Evolutionary conservation across 2,329 filamentous ascomycete genomes (phyloP), one percentile per base, ranked within the genome.

Genomic region (Capronia coronata): DNA sequence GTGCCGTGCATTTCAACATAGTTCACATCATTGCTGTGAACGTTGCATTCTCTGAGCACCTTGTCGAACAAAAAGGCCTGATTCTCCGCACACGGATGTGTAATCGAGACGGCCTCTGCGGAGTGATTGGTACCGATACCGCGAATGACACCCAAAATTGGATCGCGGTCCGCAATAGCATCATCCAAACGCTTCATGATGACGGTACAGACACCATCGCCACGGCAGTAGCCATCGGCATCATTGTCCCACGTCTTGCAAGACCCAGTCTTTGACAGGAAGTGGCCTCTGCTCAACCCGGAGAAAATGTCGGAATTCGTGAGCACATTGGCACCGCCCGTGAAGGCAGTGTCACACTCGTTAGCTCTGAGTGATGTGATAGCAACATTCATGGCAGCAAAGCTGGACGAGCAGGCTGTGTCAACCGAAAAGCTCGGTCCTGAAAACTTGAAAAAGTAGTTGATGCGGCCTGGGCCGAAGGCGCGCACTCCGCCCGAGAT

Each of bases 211-310:
- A 84, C 84, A 14, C 79, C 82, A 59, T 93, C 87, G 46, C 81
- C 86, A 63, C 87, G 82, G 68, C 86, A 91, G 68, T 93, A 91
- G 1, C 87, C 87, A 67, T 90, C 85, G 2, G 87, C 87, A 30
- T 76, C 79, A 56, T 87, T 83, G 65, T 91, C 86, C 63, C 87
- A 93, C 0, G 86, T 87, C 62, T 87, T 86, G 67, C 86, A 90
- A 55, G 80, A 78, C 6, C 86, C 84, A 45, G 79, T 86, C 69
- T 84, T 84, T 23, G 84, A 87, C 58, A 91, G 70, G 68, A 91
- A 90, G 61, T 87, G 83, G 10, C 84, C 86, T 58, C 84, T 80
- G 62, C 82, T 84, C 6, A 91, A 72, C 58, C 84, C 85, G 9
- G 83, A 76, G 68, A 87, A 87, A 71, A 86, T 86, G 65, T 90